phyloP scores from a whole-genome alignment of 192 early-diverging fungal species.

The Powellomyces hirtus region DNA sequence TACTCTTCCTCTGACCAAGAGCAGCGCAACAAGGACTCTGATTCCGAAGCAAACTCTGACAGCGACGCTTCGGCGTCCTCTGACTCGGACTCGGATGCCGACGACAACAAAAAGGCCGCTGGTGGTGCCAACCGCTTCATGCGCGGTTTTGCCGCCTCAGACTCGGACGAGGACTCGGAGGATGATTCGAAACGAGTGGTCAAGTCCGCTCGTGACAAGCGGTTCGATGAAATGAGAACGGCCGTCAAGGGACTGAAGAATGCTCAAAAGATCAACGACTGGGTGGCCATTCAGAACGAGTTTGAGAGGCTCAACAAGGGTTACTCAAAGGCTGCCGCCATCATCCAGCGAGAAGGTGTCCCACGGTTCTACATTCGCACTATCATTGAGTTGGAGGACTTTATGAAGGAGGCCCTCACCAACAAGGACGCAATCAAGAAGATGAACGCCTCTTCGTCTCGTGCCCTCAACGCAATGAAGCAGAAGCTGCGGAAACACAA shows the following conservation, averaged over 20 bases:
- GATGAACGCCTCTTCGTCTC: constrained; percentile 77
- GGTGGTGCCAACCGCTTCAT: constrained; percentile 28
- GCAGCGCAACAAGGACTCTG: constrained; percentile 19
- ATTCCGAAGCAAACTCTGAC: constrained; percentile 26
- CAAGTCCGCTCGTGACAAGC: constrained; percentile 83
- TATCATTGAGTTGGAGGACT: constrained; percentile 75
- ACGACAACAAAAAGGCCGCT: constrained; percentile 26
- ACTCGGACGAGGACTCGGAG: constrained; percentile 61
- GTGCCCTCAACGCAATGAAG: constrained; percentile 89
- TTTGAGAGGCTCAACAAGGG: constrained; percentile 81
- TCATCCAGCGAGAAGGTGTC: constrained; percentile 51
- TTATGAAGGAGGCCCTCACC: constrained; percentile 59
- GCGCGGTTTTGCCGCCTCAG: constrained; percentile 38
- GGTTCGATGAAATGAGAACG: constrained; percentile 76
- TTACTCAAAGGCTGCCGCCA: constrained; percentile 59
- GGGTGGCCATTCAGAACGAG: constrained; percentile 78
- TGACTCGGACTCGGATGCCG: constrained; percentile 40
- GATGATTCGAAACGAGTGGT: constrained; percentile 74
- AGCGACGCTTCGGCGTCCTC: constrained; percentile 13
- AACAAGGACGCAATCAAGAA: constrained; percentile 77
- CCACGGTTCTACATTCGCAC: constrained; percentile 75
- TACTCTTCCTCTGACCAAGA: constrained; percentile 24
- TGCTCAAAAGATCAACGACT: constrained; percentile 83
- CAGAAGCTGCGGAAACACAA: constrained; percentile 87
- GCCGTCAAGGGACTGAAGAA: constrained; percentile 67